Base-by-base conservation (phyloP, 2,329 filamentous ascomycete species). In the Alternaria consortialis region DNA sequence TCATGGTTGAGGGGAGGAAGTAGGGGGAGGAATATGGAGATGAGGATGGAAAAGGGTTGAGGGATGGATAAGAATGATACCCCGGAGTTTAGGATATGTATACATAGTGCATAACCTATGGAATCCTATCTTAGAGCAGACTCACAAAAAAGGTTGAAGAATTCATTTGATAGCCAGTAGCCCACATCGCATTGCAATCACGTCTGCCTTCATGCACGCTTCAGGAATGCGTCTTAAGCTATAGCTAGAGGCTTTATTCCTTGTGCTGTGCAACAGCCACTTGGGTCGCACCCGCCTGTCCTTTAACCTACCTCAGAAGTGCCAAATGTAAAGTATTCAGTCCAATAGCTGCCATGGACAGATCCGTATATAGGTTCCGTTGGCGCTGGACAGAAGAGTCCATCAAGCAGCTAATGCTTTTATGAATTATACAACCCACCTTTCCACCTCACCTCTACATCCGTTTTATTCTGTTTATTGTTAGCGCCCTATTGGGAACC, bases 1-100 rank as follows among this genome's bases (percentile, higher is more conserved):
- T 94, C 66, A 92, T 93, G 88, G 91, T 93, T 3, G 88, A 90
- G 72, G 88, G 87, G 51, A 80, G 87, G 73, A 88, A 88, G 75
- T 74, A 46, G 53, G 50, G n/a, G n/a, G 11, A 7, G 15, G 7
- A 5, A 29, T 29, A 29, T 39, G 4, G 37, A 20, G 37, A 39
- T 39, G 37, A n/a, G 29, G 5, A 11, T 20, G 9, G 17, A n/a
- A 32, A n/a, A 20, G 11, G 34, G n/a, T n/a, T 29, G 9, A 8
- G 15, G 46, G 25, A 17, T 20, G 31, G 3, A 12, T 4, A n/a
- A 25, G 23, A 15, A n/a, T 50, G 46, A 50, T 37, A 50, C 31
- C 46, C 15, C 20, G 11, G 23, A 20, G 11, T 25, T n/a, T 11
- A 37, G 13, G 7, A 37, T 25, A 12, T 34, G 13, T 12, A 36